Percentiles rank a stretch among this genome's conserved stretches.
These are phyloP conservation scores for Hordeum marinum DNA, from an alignment of 176 grass and related monocot species.

Conservation along the genomic window DNA sequence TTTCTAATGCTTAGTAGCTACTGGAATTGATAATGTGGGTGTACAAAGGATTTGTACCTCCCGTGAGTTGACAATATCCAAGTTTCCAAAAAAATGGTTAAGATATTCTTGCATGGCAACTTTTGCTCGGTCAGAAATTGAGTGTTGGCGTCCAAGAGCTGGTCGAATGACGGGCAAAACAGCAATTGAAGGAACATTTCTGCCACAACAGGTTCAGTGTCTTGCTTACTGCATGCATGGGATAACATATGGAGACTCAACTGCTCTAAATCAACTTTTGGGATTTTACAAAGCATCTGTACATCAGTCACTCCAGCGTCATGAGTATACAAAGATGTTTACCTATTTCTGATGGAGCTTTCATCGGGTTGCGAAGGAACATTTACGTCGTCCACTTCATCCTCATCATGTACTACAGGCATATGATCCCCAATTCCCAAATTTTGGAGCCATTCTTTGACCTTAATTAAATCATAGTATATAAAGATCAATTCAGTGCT, in stretches of 20 bases:
- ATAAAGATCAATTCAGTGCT: slow-evolving; percentile 7
- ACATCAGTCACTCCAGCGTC: background rate
- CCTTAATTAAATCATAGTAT: slow-evolving; percentile 60
- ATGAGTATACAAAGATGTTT: slow-evolving; percentile 7
- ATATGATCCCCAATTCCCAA: slow-evolving; percentile 87
- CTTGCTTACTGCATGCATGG: slow-evolving; percentile 57
- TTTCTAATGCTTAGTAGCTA: slow-evolving; percentile 21
- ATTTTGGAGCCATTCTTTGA: slow-evolving; percentile 99
- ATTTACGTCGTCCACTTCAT: slow-evolving; percentile 90
- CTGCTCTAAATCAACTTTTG: slow-evolving; percentile 43
- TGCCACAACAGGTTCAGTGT: slow-evolving; percentile 61
- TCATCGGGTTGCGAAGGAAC: slow-evolving; percentile 66
- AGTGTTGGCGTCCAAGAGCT: slow-evolving; percentile 86
- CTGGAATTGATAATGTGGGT: background rate
- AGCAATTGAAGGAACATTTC: slow-evolving; percentile 99
- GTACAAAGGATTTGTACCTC: slow-evolving; percentile 57
- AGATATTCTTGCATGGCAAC: slow-evolving; percentile 97
- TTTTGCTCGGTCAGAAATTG: slow-evolving; percentile 86
- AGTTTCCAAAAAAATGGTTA: slow-evolving; percentile 92
- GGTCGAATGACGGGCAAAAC: slow-evolving; percentile 92
- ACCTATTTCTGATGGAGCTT: slow-evolving; percentile 83
- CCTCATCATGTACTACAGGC: slow-evolving; percentile 83
- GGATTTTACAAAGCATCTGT: slow-evolving; percentile 24
- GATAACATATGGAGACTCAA: slow-evolving; percentile 54
- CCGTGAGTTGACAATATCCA: slow-evolving; percentile 93